Conservation (phyloP, 2,329 filamentous ascomycete species). For the Colletotrichum lentis region DNA sequence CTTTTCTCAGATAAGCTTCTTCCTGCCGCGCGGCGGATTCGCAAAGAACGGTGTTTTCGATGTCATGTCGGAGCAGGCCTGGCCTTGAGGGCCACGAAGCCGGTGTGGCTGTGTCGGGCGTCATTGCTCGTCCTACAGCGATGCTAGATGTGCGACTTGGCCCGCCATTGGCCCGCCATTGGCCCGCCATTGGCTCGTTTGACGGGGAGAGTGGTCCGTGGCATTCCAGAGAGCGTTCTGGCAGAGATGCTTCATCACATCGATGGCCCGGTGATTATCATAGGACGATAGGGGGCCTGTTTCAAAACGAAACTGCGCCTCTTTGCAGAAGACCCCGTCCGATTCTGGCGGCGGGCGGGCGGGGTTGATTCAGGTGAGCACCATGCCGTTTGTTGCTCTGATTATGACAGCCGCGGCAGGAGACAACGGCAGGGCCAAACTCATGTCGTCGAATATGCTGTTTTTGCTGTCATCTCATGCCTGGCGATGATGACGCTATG, state of each 20-base stretch:
- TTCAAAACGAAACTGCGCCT: constrained; percentile 20
- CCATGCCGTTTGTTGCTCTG: neutral
- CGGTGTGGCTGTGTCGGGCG: constrained; percentile 35
- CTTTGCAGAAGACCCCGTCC: neutral
- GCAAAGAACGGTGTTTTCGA: constrained; percentile 16
- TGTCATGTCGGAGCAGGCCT: constrained; percentile 30
- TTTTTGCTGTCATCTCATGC: neutral
- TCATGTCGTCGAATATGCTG: constrained; percentile 14
- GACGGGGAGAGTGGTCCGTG: constrained; percentile 3
- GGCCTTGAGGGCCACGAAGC: constrained; percentile 29
- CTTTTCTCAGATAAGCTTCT: constrained; percentile 38
- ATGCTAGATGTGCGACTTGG: constrained; percentile 9
- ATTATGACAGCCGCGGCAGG: constrained; percentile 7
- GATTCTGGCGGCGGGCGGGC: neutral
- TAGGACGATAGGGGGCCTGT: constrained; percentile 22
- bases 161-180: too few relatives aligned
- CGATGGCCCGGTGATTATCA: constrained; percentile 3
- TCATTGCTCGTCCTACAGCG: constrained; percentile 21
- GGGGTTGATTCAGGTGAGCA: constrained; percentile 6
- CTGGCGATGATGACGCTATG: neutral
- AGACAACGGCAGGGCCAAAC: neutral
- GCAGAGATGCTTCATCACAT: neutral
- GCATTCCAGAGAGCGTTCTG: constrained; percentile 3
- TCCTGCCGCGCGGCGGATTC: constrained; percentile 34
- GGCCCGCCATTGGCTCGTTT: constrained; percentile 19